Evolutionary conservation across 345 rosid species (phyloP).

Genomic region (Syzygium oleosum): DNA sequence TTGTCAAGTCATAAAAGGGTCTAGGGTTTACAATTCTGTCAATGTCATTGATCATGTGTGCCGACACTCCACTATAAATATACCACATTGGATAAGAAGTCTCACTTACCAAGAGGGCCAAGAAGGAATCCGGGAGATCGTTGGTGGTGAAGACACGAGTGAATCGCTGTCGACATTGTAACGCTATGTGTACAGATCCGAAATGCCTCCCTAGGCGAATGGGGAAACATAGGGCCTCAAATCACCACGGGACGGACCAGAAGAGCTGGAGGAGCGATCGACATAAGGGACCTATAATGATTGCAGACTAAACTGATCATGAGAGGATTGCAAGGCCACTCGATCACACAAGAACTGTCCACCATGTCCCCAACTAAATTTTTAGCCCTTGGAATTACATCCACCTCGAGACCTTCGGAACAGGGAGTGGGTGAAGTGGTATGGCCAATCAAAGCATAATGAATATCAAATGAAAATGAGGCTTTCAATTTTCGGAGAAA

Average conservation of each 20-base stretch:
- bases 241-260: not conserved
- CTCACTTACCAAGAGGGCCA: not conserved
- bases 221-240: not conserved
- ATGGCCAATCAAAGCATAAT: not conserved
- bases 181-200: not conserved
- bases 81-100: not conserved
- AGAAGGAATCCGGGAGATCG: not conserved
- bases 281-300: not conserved
- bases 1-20: not conserved
- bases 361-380: not conserved
- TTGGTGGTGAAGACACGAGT: not conserved
- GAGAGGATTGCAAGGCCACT: not conserved
- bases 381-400: not conserved
- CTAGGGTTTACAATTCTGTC: not conserved
- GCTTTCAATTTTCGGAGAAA: not conserved
- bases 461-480: not conserved
- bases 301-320: not conserved
- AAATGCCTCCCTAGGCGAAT: not conserved
- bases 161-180: not conserved
- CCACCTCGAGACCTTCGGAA: not conserved
- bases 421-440: not conserved
- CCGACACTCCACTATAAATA: not conserved
- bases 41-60: not conserved
- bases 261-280: not conserved
- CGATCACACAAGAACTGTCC: not conserved